These are phyloP conservation scores for Pochonia chlamydosporia DNA, from an alignment of 2,329 filamentous ascomycete genomes.

Conservation along the genomic window DNA sequence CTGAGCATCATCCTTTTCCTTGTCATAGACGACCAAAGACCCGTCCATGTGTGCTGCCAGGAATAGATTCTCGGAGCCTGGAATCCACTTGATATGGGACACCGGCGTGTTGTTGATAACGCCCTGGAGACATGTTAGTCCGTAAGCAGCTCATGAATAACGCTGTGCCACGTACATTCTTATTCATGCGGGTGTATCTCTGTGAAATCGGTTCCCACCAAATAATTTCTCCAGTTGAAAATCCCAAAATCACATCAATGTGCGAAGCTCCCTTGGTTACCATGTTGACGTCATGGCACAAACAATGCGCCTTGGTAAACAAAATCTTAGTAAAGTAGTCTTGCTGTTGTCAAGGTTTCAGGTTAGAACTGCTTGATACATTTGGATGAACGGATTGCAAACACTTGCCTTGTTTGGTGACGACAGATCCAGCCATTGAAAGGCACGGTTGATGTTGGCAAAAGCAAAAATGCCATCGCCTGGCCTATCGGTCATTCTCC, in stretches of 20 bases:
- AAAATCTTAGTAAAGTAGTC: constrained; percentile 94
- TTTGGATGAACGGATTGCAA: background rate
- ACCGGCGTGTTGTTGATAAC: constrained; percentile 82
- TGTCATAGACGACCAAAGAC: constrained; percentile 88
- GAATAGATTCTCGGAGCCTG: constrained; percentile 88
- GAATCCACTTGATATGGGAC: constrained; percentile 86
- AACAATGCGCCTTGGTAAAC: constrained; percentile 91
- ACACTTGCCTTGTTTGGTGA: constrained; percentile 59
- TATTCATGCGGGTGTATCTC: constrained; percentile 92
- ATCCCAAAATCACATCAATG: constrained; percentile 89
- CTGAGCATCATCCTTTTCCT: constrained; percentile 85
- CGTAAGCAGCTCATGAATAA: background rate
- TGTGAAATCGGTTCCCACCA: constrained; percentile 98
- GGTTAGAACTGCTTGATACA: background rate
- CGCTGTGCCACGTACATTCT: constrained; percentile 59
- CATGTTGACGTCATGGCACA: constrained; percentile 89
- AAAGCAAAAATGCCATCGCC: constrained; percentile 82
- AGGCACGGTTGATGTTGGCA: constrained; percentile 90
- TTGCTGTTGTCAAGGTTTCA: constrained; percentile 43
- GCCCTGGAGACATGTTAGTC: constrained; percentile 45
- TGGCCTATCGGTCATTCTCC: constrained; percentile 72
- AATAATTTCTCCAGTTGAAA: constrained; percentile 93
- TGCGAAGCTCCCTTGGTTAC: constrained; percentile 74
- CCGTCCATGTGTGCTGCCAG: constrained; percentile 90
- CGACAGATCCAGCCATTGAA: constrained; percentile 91